These are phyloP conservation scores for Borealophlyctis nickersoniae DNA, from an alignment of 192 early-diverging fungal species.

Conservation along the genomic window DNA sequence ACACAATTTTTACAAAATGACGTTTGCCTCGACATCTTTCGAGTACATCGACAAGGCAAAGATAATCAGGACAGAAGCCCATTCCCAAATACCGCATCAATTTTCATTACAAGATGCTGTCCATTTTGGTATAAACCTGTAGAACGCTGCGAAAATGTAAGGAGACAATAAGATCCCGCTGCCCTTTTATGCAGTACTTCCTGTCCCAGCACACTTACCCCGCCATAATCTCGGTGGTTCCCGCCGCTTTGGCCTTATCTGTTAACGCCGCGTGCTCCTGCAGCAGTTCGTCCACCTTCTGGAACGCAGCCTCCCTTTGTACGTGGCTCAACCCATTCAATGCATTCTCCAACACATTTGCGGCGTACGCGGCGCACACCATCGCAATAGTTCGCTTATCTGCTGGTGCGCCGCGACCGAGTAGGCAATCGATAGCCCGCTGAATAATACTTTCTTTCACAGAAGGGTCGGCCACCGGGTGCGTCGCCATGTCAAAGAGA, in stretches of 20 bases:
- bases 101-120: slow-evolving; percentile 71
- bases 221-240: slow-evolving; percentile 59
- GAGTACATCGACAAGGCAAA: no score
- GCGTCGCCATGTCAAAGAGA: slow-evolving; percentile 97
- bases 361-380: slow-evolving; percentile 94
- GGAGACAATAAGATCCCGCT: neutral
- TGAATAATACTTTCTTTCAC: slow-evolving; percentile 87
- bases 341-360: slow-evolving; percentile 96
- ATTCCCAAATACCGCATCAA: no score
- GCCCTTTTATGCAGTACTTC: no score
- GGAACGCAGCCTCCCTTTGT: slow-evolving; percentile 83
- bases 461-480: slow-evolving; percentile 84
- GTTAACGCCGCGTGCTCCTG: slow-evolving; percentile 73
- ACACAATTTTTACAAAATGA: no score
- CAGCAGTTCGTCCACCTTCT: slow-evolving; percentile 85
- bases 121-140: slow-evolving; percentile 86
- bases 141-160: slow-evolving; percentile 52
- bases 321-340: slow-evolving; percentile 77
- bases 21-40: no score
- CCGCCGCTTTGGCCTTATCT: slow-evolving; percentile 43
- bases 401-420: slow-evolving; percentile 61
- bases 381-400: slow-evolving; percentile 75
- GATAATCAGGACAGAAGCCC: no score
- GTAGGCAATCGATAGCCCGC: slow-evolving; percentile 73
- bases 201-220: slow-evolving; percentile 34